Percentiles rank a stretch among this genome's conserved stretches.
phyloP scores from a whole-genome alignment of 352 stramenopile species.

The Globisporangium nodosum region DNA sequence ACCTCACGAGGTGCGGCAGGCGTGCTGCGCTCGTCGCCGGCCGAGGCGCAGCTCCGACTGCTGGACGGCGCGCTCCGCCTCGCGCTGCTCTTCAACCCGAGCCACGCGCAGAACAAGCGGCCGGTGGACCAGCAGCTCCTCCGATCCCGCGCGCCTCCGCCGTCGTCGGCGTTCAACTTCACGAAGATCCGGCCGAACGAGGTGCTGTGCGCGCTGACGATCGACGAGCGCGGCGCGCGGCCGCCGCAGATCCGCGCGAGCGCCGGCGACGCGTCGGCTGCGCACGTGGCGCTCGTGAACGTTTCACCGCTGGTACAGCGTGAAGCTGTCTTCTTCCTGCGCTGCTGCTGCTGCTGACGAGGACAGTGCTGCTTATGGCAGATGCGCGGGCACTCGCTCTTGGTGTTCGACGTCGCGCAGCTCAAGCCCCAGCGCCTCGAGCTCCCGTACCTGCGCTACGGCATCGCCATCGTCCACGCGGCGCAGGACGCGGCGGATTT shows the following conservation, averaged over 20 bases:
- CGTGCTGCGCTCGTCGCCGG: constrained; percentile 29
- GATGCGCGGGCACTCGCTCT: constrained; percentile 59
- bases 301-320: constrained; percentile 49
- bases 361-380: constrained; percentile 6
- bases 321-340: neutral
- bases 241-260: neutral
- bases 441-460: constrained; percentile 18
- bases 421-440: constrained; percentile 37
- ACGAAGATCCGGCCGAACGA: constrained; percentile 44
- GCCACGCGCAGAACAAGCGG: constrained; percentile 37
- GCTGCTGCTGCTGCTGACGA: neutral
- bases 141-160: neutral
- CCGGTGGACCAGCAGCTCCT: constrained; percentile 30
- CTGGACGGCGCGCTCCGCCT: constrained; percentile 30
- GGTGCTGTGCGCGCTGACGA: constrained; percentile 36
- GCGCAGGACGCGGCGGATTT: constrained; percentile 31
- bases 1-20: constrained; percentile 10
- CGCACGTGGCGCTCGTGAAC: constrained; percentile 49
- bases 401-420: constrained; percentile 35
- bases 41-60: constrained; percentile 25
- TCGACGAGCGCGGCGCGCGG: constrained; percentile 9
- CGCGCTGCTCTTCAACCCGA: constrained; percentile 38
- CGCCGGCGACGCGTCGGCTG: neutral
- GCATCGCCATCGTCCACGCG: constrained; percentile 16
- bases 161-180: constrained; percentile 45